Conservation (phyloP, 352 stramenopile genomes). For the Thraustochytrium sp. region DNA sequence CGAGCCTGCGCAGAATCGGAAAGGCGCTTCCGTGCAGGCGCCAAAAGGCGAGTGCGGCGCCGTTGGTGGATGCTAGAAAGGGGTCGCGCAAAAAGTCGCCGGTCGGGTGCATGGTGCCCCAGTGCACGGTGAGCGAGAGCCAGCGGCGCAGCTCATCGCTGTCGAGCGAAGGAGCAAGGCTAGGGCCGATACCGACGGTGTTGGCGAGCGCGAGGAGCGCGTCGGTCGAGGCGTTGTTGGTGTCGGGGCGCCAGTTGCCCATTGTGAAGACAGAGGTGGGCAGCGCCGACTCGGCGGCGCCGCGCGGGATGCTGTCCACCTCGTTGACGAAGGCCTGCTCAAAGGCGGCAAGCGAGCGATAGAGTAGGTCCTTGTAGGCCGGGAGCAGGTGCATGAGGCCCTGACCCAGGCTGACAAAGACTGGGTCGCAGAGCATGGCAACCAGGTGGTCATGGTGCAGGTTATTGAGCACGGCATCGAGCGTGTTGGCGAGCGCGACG, state of each 20-base stretch:
- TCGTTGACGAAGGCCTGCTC: neutral
- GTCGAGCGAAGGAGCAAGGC: neutral
- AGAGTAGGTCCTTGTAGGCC: neutral
- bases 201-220: neutral
- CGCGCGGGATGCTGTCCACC: neutral
- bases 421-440: slow-evolving; percentile 2
- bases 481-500: neutral
- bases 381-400: neutral
- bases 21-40: neutral
- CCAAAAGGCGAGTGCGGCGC: neutral
- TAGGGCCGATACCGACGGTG: neutral
- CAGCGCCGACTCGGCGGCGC: neutral
- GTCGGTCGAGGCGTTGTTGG: neutral
- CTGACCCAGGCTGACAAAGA: neutral
- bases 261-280: neutral
- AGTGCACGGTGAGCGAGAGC: neutral
- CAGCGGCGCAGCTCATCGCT: neutral
- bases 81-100: neutral
- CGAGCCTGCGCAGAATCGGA: neutral
- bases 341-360: neutral
- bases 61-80: neutral
- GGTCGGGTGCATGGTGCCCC: slow-evolving; percentile 7
- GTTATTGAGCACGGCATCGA: neutral
- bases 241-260: neutral
- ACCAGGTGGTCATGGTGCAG: neutral